Evolutionary conservation across 1,284 basidiomycete genomes (phyloP), one percentile per base, ranked within the genome.

Genomic region (Ceraceosorus guamensis): DNA sequence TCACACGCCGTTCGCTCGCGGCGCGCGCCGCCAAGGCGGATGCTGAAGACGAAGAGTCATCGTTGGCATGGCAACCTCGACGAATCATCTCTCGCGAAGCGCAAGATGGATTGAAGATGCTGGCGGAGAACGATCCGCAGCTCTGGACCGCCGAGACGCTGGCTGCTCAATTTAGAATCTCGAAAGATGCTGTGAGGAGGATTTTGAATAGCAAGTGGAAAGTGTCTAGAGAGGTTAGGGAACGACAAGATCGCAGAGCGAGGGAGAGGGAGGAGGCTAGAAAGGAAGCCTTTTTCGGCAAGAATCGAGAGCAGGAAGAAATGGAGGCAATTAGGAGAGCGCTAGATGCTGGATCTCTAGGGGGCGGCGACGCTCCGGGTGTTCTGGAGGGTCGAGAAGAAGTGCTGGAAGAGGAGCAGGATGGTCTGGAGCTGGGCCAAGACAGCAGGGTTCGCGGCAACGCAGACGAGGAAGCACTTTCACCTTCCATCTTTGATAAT

Each of bases 31-130:
- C 14, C 18, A 30, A 31, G 5, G 11, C 33, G 16, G 37, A 53
- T 14, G 13, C 30, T n/a, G 13, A 59, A 24, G 32, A 31, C 14
- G 30, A 11, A 1, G n/a, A n/a, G n/a, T n/a, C n/a, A n/a, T n/a
- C n/a, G n/a, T n/a, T n/a, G n/a, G n/a, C n/a, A n/a, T 75, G 73
- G 73, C 51, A 61, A n/a, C 73, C 71, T 1, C 61, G 56, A 50
- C 71, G 66, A 46, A 67, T 67, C 43, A 64, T 75, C 31, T 74
- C 73, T 1, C 52, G 70, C 39, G 70, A 72, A 55, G 70, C 73
- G 4, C 70, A 73, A 53, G 63, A 73, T 30, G 73, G 73, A 18
- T 54, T 75, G 11, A 61, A 70, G 10, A 59, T 69, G 0, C 52
- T 75, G 10, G 66, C 73, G 34, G 60, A 58, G 2, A 59, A 61